phyloP scores from a whole-genome alignment of 2,329 filamentous ascomycete species.

The Teratosphaeria destructans region DNA sequence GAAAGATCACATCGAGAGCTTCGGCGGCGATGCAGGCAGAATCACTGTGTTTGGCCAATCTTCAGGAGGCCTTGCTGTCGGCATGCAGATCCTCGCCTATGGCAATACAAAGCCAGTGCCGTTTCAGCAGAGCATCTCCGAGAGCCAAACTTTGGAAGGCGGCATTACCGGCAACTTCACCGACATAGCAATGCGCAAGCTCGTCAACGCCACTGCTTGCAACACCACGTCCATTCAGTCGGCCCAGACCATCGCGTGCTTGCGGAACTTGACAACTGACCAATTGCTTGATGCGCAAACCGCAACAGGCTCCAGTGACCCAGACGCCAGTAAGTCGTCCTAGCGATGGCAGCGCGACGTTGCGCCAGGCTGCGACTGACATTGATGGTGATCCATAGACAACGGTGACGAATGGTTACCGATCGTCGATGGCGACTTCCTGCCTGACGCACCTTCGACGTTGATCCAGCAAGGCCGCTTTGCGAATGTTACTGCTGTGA shows the following conservation, averaged over 20 bases:
- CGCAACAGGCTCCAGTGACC: slow-evolving; percentile 31
- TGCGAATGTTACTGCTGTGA: slow-evolving; percentile 27
- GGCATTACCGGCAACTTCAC: slow-evolving; percentile 39
- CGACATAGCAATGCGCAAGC: slow-evolving; percentile 34
- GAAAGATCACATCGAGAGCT: slow-evolving; percentile 25
- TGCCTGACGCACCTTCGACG: slow-evolving; percentile 29
- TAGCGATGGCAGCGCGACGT: neutral
- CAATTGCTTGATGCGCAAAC: slow-evolving; percentile 36
- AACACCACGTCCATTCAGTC: slow-evolving; percentile 31
- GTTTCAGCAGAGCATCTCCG: slow-evolving; percentile 38
- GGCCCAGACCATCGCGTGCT: slow-evolving; percentile 35
- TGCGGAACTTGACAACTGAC: slow-evolving; percentile 34
- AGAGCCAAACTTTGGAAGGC: slow-evolving; percentile 42
- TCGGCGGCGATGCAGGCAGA: slow-evolving; percentile 25
- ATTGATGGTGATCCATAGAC: neutral
- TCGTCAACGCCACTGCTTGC: slow-evolving; percentile 37
- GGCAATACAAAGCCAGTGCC: slow-evolving; percentile 27
- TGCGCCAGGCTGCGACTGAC: neutral
- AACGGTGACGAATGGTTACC: slow-evolving; percentile 44
- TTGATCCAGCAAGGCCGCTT: slow-evolving; percentile 30
- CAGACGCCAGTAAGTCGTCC: slow-evolving; percentile 17
- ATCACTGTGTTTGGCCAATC: slow-evolving; percentile 33
- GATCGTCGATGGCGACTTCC: slow-evolving; percentile 41
- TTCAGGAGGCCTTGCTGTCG: slow-evolving; percentile 20
- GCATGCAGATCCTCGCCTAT: slow-evolving; percentile 40